Evolutionary conservation across 2,329 filamentous ascomycete species (phyloP), one percentile per base, ranked within the genome.

Genomic region (Colletotrichum sp.): DNA sequence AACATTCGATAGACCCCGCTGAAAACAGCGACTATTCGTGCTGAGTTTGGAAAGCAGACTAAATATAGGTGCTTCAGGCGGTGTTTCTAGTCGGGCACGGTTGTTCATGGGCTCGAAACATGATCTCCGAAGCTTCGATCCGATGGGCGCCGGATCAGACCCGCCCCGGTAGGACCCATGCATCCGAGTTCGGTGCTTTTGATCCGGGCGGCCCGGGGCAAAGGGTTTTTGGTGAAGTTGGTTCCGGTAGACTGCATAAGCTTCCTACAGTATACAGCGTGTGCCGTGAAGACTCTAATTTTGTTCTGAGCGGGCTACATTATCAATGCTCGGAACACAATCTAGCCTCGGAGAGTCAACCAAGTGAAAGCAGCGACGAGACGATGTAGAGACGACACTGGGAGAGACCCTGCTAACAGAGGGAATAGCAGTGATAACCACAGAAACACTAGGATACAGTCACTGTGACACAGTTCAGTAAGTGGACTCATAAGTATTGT

Each of bases 261-360:
- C 4, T 52, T 13, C 18, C n/a, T 12, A 12, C 6, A 48, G 18
- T n/a, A 52, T 13, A 21, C 5, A 7, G 12, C 5, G 18, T 13
- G 9, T 12, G 4, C 9, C 6, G 0, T 12, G 18, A 12, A 48
- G 9, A 21, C 3, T 1, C 1, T 12, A 7, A 4, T 48, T 21
- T 21, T 48, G 10, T 21, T 12, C 6, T 21, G 3, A 21, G n/a
- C n/a, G n/a, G 10, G 5, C 10, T 13, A 13, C 4, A 52, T 21
- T 13, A 0, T n/a, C n/a, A 0, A 13, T 7, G n/a, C 1, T 7
- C n/a, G 9, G 12, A 8, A 52, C 43, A 52, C 6, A 13, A 21
- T 52, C n/a, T 2, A 21, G 10, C n/a, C 18, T 13, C 3, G 18
- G 38, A 13, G 10, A 21, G 10, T 52, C n/a, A 21, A 52, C 6